Evolutionary conservation across 352 stramenopile genomes (phyloP).

Genomic region (Globisporangium ultimum): DNA sequence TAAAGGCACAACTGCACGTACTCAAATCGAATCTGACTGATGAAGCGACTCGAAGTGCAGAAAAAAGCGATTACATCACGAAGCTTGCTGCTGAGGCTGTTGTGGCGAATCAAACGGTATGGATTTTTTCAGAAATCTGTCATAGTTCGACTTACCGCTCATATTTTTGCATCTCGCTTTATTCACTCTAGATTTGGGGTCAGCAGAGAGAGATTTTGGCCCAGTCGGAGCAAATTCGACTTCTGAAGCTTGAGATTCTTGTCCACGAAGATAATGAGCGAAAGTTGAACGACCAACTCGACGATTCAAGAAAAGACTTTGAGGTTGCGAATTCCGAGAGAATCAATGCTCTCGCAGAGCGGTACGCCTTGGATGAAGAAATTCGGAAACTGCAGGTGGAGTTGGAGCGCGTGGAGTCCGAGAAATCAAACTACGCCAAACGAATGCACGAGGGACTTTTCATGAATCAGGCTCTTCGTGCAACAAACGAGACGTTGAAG

Average conservation of each 20-base stretch:
- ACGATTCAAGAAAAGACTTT: conserved; percentile 53
- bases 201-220: conserved; percentile 28
- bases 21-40: conserved; percentile 27
- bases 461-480: conserved; percentile 70
- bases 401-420: conserved; percentile 43
- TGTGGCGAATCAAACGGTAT: conserved; percentile 30
- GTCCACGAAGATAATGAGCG: conserved; percentile 68
- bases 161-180: not conserved
- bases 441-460: conserved; percentile 73
- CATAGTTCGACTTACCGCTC: not conserved
- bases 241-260: conserved; percentile 64
- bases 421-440: conserved; percentile 60
- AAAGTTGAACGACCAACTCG: conserved; percentile 53
- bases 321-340: conserved; percentile 68
- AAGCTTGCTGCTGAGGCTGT: conserved; percentile 44
- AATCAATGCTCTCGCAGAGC: conserved; percentile 58
- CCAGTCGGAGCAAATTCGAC: conserved; percentile 44
- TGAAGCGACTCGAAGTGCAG: conserved; percentile 28
- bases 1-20: conserved; percentile 31
- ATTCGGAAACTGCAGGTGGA: conserved; percentile 51
- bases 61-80: conserved; percentile 49
- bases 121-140: not conserved
- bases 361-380: conserved; percentile 58
- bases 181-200: conserved; percentile 28
- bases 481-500: conserved; percentile 64